Percentiles rank a stretch among this genome's conserved stretches.
These are phyloP conservation scores for Fagopyrum tataricum DNA, from an alignment of 148 eudicot species.

Conservation along the genomic window DNA sequence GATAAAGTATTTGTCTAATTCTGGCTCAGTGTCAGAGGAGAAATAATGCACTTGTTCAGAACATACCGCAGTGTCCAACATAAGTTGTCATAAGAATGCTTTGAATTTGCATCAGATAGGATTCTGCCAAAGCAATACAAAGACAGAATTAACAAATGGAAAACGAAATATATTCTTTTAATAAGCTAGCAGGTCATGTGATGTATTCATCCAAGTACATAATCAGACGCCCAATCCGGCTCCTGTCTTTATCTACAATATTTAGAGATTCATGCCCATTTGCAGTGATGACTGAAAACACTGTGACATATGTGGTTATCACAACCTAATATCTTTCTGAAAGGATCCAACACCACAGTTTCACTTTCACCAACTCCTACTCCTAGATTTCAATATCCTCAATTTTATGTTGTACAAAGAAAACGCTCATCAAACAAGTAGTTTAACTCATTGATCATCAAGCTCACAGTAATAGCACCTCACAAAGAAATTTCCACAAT, in stretches of 20 bases:
- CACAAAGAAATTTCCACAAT: not conserved
- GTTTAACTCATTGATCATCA: not conserved
- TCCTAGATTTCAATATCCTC: not conserved
- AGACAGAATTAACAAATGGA: not conserved
- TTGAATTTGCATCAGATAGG: conserved; percentile 57
- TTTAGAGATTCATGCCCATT: not conserved
- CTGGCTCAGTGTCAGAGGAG: not conserved
- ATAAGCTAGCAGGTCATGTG: not conserved
- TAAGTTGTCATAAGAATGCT: conserved; percentile 75
- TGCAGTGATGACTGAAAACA: not conserved
- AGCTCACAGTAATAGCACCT: not conserved
- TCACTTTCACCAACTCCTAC: not conserved
- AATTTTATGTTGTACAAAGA: not conserved
- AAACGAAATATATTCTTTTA: not conserved
- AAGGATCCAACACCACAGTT: not conserved
- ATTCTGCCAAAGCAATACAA: conserved; percentile 33
- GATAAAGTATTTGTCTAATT: not conserved
- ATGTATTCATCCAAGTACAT: not conserved
- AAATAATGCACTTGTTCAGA: conserved; percentile 5
- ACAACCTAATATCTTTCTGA: not conserved
- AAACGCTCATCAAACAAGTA: not conserved
- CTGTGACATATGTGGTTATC: not conserved
- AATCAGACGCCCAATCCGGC: not conserved
- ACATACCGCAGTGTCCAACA: conserved; percentile 85
- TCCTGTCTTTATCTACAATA: not conserved